phyloP scores from a whole-genome alignment of 257 asterid species.

The Penstemon davidsonii region DNA sequence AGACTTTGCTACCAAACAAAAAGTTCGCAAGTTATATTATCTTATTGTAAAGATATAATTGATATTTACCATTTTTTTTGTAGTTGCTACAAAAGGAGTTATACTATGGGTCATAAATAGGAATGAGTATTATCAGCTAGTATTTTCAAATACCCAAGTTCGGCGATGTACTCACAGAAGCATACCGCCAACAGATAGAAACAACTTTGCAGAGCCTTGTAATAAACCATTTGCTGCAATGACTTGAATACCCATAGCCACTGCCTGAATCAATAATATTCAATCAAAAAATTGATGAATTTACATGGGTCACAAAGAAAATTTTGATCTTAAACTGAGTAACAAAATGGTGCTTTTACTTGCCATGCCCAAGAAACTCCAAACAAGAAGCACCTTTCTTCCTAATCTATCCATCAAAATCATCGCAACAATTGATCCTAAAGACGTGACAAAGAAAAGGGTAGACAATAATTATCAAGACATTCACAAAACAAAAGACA shows the following conservation, averaged over 20 bases:
- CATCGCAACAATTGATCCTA: conserved; percentile 87
- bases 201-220: conserved; percentile 43
- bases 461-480: conserved; percentile 12
- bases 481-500: background rate
- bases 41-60: no score
- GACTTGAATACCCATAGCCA: conserved; percentile 70
- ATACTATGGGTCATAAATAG: background rate
- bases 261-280: conserved; percentile 50
- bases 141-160: conserved; percentile 19
- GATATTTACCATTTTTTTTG: no score
- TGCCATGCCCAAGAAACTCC: conserved; percentile 98
- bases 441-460: conserved; percentile 21
- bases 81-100: no score
- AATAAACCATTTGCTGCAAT: conserved; percentile 54
- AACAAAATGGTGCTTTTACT: conserved; percentile 38
- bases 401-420: conserved; percentile 90
- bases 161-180: conserved; percentile 63
- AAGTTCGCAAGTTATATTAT: no score
- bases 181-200: conserved; percentile 80
- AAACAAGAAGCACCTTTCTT: conserved; percentile 80
- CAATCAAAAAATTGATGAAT: conserved; percentile 17
- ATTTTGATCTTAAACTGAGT: background rate
- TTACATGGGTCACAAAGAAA: background rate
- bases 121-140: conserved; percentile 10
- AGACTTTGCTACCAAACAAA: no score